Conservation (phyloP, 352 stramenopile genomes). For the Globisporangium heterothallicum region DNA sequence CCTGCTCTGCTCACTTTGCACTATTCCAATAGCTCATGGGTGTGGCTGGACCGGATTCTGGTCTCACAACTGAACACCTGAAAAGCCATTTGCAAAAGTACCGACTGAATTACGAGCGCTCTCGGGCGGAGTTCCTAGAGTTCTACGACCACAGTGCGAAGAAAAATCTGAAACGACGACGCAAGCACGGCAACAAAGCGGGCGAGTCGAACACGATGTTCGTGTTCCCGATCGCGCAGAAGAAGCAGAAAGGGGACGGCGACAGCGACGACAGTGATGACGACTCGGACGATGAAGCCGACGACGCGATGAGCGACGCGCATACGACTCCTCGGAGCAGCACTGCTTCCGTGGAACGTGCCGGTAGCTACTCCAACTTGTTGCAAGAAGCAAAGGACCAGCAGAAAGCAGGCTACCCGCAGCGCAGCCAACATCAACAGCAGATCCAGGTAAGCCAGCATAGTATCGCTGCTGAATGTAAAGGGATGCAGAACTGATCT, state of each 20-base stretch:
- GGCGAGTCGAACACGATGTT: conserved; percentile 70
- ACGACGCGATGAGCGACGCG: conserved; percentile 17
- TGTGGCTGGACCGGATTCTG: conserved; percentile 36
- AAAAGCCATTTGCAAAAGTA: conserved; percentile 89
- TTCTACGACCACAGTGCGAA: conserved; percentile 79
- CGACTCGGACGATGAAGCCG: conserved; percentile 15
- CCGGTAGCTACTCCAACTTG: conserved; percentile 13
- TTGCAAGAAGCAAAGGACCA: conserved; percentile 15
- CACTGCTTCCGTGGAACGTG: conserved; percentile 6
- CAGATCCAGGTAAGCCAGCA: conserved; percentile 3
- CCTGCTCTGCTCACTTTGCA: conserved; percentile 10
- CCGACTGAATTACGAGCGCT: conserved; percentile 84
- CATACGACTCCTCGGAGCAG: conserved; percentile 14
- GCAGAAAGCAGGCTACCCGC: conserved; percentile 7
- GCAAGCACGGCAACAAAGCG: conserved; percentile 29
- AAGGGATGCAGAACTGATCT: background rate
- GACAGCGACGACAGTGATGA: conserved; percentile 36
- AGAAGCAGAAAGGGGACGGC: conserved; percentile 27
- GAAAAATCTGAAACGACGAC: conserved; percentile 48
- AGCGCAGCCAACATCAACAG: conserved; percentile 13
- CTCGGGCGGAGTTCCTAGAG: conserved; percentile 78
- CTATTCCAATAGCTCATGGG: conserved; percentile 61
- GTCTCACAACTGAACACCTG: conserved; percentile 81
- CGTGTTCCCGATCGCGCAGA: conserved; percentile 72
- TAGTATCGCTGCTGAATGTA: background rate